These are phyloP conservation scores for Gomphus bonarii DNA, from an alignment of 1,284 basidiomycete species.

Conservation along the genomic window DNA sequence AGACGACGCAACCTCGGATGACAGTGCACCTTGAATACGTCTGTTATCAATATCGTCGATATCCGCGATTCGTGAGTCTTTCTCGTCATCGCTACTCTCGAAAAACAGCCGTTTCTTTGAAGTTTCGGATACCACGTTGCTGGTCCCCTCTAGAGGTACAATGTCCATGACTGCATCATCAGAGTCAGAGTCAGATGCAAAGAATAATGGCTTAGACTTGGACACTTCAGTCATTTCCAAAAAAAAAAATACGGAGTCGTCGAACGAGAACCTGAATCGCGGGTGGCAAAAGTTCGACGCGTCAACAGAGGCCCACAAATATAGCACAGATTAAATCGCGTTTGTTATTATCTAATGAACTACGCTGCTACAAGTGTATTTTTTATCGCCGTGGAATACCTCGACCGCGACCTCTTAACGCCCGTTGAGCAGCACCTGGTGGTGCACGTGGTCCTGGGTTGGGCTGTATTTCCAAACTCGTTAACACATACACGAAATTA, in stretches of 20 bases:
- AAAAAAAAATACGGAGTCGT: not conserved
- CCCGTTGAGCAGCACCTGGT: slow-evolving; percentile 74
- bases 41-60: slow-evolving; percentile 15
- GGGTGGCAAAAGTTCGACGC: not conserved
- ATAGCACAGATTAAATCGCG: not conserved
- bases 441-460: slow-evolving; percentile 76
- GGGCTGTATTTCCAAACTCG: slow-evolving; percentile 30
- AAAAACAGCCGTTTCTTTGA: slow-evolving; percentile 38
- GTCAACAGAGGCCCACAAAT: slow-evolving; percentile 5
- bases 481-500: slow-evolving; percentile 10
- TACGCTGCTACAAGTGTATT: not conserved
- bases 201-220: slow-evolving; percentile 8
- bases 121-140: not conserved
- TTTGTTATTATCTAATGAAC: not conserved
- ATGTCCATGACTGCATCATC: not conserved
- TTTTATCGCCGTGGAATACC: slow-evolving; percentile 60
- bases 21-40: slow-evolving; percentile 17
- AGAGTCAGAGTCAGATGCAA: slow-evolving; percentile 7
- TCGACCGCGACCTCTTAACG: slow-evolving; percentile 73
- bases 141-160: not conserved
- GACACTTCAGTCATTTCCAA: not conserved
- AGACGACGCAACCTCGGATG: slow-evolving; percentile 18
- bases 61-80: slow-evolving; percentile 17
- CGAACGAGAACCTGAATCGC: no score
- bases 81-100: slow-evolving; percentile 49